Base-by-base conservation (phyloP, 192 early-diverging fungal species). In the Powellomyces hirtus region DNA sequence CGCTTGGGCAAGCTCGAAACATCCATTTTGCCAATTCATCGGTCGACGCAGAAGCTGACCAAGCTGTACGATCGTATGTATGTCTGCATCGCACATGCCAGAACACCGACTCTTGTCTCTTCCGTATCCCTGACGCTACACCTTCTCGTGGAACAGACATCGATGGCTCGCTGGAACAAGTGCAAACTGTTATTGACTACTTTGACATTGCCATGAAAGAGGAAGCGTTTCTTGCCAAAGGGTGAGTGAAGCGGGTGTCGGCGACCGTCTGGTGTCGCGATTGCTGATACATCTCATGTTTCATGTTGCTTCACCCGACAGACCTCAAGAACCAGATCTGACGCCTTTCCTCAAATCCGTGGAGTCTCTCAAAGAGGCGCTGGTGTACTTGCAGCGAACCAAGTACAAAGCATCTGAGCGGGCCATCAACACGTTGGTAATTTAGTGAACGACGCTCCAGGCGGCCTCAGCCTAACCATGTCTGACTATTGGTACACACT, bases 21-120 rank as follows among this genome's bases (percentile, higher is more conserved):
- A 0, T 91, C 88, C 2, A 92, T 94, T 31, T 57, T 92, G 33
- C 92, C 92, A 20, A 92, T 94, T 62, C 90, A 94, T 57, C 79
- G 80, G 38, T 82, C 88, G 0, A 94, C 91, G 10, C 85, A 89
- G 53, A 83, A 81, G 55, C 73, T 94, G 46, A 92, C 91, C 4
- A 79, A 77, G 44, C 71, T 91, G 5, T 84, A 86, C 14, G 89
- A 88, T 58, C 92, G 91, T 93, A 81, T 16, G 84, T 72, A 20
- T 4, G 22, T 60, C 59, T 6, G 5, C 20, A 53, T 53, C 51
- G 13, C 13, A n/a, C n/a, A 42, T 42, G n/a, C 40, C 10, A n/a
- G 40, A 42, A 42, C n/a, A n/a, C n/a, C n/a, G n/a, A n/a, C n/a
- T n/a, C n/a, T n/a, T n/a, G n/a, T n/a, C n/a, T n/a, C n/a, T n/a